phyloP scores from a whole-genome alignment of 257 asterid species.

The Gentiana macrophylla region DNA sequence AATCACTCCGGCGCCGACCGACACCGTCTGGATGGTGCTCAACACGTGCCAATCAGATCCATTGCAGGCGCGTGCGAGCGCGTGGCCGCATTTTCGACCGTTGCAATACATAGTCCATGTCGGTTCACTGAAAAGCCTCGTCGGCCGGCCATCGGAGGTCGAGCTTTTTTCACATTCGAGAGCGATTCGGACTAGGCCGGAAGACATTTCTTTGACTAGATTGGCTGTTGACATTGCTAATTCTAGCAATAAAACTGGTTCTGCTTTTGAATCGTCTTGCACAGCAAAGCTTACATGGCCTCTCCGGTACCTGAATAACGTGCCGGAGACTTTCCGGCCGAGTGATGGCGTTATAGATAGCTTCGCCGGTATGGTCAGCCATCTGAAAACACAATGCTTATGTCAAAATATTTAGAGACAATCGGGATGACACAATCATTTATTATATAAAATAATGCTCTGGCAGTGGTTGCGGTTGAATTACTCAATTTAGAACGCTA shows the following conservation, averaged over 20 bases:
- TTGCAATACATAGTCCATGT: slow-evolving; percentile 92
- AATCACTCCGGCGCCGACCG: slow-evolving; percentile 90
- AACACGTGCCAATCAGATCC: slow-evolving; percentile 79
- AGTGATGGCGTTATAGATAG: slow-evolving; percentile 44
- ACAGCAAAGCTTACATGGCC: slow-evolving; percentile 87
- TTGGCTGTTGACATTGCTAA: slow-evolving; percentile 65
- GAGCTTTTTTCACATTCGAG: slow-evolving; percentile 61
- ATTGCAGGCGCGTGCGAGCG: slow-evolving; percentile 42
- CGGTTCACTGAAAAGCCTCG: slow-evolving; percentile 46
- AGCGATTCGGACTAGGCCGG: slow-evolving; percentile 80
- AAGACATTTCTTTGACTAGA: slow-evolving; percentile 78
- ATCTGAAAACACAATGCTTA: neutral
- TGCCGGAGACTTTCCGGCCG: slow-evolving; percentile 83
- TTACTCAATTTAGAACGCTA: too few relatives aligned
- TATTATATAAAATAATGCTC: too few relatives aligned
- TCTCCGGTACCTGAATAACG: slow-evolving; percentile 71
- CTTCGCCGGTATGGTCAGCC: slow-evolving; percentile 40
- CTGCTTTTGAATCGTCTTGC: slow-evolving; percentile 66
- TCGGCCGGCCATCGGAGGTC: slow-evolving; percentile 19
- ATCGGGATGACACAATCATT: too few relatives aligned
- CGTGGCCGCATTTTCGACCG: slow-evolving; percentile 73
- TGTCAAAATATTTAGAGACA: too few relatives aligned
- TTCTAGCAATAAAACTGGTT: slow-evolving; percentile 60
- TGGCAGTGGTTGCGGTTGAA: too few relatives aligned
- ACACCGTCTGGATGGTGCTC: slow-evolving; percentile 62